Conservation (phyloP, 2,329 filamentous ascomycete genomes). For the Chrysoporthe cubensis region DNA sequence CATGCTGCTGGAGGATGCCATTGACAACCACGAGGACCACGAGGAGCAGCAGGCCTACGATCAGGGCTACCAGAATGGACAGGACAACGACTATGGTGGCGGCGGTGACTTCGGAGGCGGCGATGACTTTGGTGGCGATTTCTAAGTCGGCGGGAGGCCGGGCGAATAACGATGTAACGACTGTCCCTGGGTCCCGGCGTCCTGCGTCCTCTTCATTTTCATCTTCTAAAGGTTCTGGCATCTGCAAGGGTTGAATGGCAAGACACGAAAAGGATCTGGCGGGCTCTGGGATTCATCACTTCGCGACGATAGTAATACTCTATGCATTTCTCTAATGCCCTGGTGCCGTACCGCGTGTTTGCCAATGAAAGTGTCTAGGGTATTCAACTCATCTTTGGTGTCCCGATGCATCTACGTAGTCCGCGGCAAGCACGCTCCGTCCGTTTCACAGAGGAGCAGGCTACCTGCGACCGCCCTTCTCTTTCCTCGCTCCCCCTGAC, state of each 20-base stretch:
- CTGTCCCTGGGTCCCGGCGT: slow-evolving; percentile 19
- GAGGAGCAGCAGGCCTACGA: slow-evolving; percentile 56
- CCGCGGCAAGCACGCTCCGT: background rate
- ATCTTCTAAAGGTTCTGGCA: background rate
- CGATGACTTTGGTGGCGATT: slow-evolving; percentile 40
- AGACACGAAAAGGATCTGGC: background rate
- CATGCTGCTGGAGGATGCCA: slow-evolving; percentile 68
- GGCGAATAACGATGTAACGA: background rate
- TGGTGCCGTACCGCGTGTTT: background rate
- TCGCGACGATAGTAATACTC: background rate
- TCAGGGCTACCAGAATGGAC: slow-evolving; percentile 53
- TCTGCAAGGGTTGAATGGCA: background rate
- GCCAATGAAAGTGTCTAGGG: background rate
- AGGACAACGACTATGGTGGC: slow-evolving; percentile 39
- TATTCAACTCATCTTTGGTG: background rate
- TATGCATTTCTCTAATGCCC: background rate
- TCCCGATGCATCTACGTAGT: background rate
- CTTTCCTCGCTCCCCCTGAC: slow-evolving; percentile 2
- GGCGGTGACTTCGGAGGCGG: slow-evolving; percentile 32
- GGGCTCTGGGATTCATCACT: background rate
- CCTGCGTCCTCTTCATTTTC: slow-evolving; percentile 22
- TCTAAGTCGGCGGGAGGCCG: slow-evolving; percentile 14
- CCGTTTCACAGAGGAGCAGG: background rate
- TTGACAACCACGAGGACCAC: slow-evolving; percentile 59
- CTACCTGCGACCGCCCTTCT: slow-evolving; percentile 15